phyloP scores from a whole-genome alignment of 2,329 filamentous ascomycete species.

The Sclerotinia minor region DNA sequence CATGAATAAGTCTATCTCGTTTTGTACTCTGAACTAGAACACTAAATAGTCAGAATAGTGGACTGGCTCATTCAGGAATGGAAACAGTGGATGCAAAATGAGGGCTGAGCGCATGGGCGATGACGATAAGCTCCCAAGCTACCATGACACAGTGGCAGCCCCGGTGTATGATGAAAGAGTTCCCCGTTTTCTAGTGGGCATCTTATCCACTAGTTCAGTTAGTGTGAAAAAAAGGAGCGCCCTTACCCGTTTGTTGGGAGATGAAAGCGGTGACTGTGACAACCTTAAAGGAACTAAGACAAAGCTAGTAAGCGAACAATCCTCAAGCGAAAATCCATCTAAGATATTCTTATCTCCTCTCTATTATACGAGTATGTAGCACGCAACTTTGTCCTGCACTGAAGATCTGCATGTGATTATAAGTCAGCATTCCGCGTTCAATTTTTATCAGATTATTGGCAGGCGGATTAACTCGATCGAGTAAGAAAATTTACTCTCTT shows the following conservation, averaged over 20 bases:
- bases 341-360: too few relatives aligned
- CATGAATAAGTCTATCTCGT: too few relatives aligned
- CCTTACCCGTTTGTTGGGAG: not conserved
- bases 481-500: not conserved
- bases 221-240: not conserved
- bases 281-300: conserved; percentile 11
- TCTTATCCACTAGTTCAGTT: not conserved
- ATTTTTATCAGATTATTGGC: not conserved
- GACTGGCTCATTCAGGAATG: not conserved
- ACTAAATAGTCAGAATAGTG: not conserved
- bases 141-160: not conserved
- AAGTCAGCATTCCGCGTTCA: conserved; percentile 1
- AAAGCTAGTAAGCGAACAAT: not conserved
- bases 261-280: conserved; percentile 10
- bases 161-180: not conserved
- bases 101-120: not conserved
- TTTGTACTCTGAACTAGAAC: not conserved
- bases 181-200: not conserved
- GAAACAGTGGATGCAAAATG: not conserved
- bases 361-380: too few relatives aligned
- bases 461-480: not conserved
- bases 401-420: not conserved
- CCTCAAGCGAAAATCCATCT: not conserved
- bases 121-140: conserved; percentile 7
- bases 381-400: not conserved